These are phyloP conservation scores for Phytophthora pseudosyringae DNA, from an alignment of 352 stramenopile genomes.

Conservation along the genomic window DNA sequence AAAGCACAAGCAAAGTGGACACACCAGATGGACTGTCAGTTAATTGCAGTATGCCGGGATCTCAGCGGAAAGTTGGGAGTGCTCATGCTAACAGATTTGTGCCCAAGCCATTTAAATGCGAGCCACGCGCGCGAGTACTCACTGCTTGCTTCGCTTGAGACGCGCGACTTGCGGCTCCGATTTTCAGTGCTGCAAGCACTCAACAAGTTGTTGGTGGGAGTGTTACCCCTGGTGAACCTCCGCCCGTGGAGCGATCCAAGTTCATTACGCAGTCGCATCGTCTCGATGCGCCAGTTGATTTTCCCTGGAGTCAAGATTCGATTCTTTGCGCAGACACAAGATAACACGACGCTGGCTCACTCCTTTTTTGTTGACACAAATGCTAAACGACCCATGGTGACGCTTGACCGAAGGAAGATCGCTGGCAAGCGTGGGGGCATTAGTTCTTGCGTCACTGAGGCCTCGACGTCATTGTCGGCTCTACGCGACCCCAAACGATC, in stretches of 20 bases:
- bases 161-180: constrained; percentile 63
- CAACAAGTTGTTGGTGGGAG: constrained; percentile 58
- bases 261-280: constrained; percentile 55
- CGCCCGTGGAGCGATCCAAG: constrained; percentile 56
- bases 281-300: constrained; percentile 67
- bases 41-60: constrained; percentile 54
- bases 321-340: constrained; percentile 73
- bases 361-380: constrained; percentile 50
- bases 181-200: constrained; percentile 66
- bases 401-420: constrained; percentile 70
- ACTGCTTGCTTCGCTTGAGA: constrained; percentile 49
- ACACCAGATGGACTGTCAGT: constrained; percentile 74
- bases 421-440: constrained; percentile 34
- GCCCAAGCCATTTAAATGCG: constrained; percentile 60
- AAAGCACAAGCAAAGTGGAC: constrained; percentile 71
- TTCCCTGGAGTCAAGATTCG: constrained; percentile 81
- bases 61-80: constrained; percentile 61
- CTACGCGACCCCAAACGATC: constrained; percentile 60
- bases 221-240: constrained; percentile 74
- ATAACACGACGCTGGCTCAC: constrained; percentile 68
- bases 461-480: constrained; percentile 23
- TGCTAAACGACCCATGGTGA: constrained; percentile 70
- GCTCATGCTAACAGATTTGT: constrained; percentile 66
- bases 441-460: constrained; percentile 6
- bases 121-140: constrained; percentile 44